phyloP scores from a whole-genome alignment of 2,329 filamentous ascomycete species.

The Alternaria burnsii region DNA sequence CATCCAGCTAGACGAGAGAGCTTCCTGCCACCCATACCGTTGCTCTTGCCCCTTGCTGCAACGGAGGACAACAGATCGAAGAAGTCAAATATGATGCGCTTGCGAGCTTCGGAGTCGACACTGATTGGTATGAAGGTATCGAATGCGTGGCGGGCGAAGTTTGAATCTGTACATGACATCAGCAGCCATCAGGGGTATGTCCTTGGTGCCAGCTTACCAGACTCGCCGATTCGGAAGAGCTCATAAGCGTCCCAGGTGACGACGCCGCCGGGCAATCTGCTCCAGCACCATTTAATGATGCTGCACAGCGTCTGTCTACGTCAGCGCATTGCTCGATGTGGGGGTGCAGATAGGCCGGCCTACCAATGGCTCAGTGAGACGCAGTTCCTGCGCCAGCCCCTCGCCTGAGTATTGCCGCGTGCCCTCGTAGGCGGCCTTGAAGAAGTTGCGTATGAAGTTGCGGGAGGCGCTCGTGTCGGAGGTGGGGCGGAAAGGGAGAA shows the following conservation, averaged over 20 bases:
- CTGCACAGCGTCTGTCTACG: constrained; percentile 80
- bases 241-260: constrained; percentile 98
- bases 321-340: constrained; percentile 22
- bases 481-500: constrained; percentile 91
- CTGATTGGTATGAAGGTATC: constrained; percentile 95
- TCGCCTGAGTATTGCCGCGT: constrained; percentile 70
- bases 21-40: constrained; percentile 92
- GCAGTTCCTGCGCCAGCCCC: constrained; percentile 80
- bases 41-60: constrained; percentile 90
- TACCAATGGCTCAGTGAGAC: constrained; percentile 94
- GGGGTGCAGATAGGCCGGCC: constrained; percentile 32
- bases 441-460: constrained; percentile 92
- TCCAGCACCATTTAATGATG: constrained; percentile 99
- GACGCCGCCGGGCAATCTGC: constrained; percentile 85
- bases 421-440: constrained; percentile 72
- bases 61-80: constrained; percentile 92
- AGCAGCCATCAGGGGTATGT: constrained; percentile 22
- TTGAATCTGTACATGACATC: constrained; percentile 72
- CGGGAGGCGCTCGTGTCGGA: constrained; percentile 91
- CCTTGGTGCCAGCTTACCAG: constrained; percentile 65
- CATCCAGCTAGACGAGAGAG: constrained; percentile 94
- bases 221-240: constrained; percentile 91
- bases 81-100: constrained; percentile 92
- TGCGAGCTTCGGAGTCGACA: constrained; percentile 84
- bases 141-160: constrained; percentile 91